Conservation (phyloP, 2,329 filamentous ascomycete genomes). For the Hypoxylon sp. region DNA sequence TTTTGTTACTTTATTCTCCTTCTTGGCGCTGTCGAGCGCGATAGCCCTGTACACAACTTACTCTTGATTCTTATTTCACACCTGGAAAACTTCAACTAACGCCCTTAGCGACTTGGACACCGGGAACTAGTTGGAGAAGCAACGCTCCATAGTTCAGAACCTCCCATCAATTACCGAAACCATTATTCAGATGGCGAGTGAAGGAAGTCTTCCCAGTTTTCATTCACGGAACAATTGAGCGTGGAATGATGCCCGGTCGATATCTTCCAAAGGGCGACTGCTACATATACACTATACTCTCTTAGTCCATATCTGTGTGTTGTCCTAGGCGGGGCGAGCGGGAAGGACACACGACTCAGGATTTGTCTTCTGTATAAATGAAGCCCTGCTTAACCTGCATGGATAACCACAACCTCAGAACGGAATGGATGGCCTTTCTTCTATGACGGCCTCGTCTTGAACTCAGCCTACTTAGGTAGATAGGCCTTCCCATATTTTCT, state of each 20-base stretch:
- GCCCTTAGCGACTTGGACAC: constrained; percentile 3
- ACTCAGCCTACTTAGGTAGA: too few species aligned
- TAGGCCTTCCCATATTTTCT: too few species aligned
- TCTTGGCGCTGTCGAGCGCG: neutral
- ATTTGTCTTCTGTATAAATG: neutral
- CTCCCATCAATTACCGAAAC: neutral
- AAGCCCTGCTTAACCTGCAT: too few species aligned
- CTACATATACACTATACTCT: neutral
- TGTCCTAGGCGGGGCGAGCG: neutral
- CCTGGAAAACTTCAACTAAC: neutral
- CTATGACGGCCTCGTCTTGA: too few species aligned
- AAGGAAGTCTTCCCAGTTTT: neutral
- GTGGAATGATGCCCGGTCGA: neutral
- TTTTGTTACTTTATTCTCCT: neutral
- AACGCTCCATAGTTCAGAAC: neutral
- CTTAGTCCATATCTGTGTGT: neutral
- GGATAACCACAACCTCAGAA: too few species aligned
- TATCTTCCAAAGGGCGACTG: neutral
- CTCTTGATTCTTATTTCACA: neutral
- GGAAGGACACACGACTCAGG: neutral
- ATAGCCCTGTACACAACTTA: neutral
- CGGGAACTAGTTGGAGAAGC: neutral
- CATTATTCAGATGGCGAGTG: neutral
- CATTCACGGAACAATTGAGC: neutral
- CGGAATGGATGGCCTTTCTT: too few species aligned